Evolutionary conservation across 228 moss, liverwort and hornwort genomes (phyloP).

Genomic region (Sphagnum fallax): DNA sequence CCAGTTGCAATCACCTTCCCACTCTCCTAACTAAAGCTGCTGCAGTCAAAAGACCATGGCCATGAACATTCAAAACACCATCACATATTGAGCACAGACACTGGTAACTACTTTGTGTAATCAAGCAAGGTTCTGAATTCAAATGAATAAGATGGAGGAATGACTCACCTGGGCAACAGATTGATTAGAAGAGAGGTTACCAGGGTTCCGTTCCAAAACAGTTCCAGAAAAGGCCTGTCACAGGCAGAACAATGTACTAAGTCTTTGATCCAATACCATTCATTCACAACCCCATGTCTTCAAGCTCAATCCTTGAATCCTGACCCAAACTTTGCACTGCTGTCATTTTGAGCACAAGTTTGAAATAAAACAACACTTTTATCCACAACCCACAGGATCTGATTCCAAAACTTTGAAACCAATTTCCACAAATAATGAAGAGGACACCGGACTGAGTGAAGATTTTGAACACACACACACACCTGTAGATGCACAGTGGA

Average conservation of each 20-base stretch:
- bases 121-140: too few relatives aligned
- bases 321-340: neutral
- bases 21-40: too few relatives aligned
- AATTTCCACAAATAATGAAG: neutral
- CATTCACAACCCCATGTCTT: neutral
- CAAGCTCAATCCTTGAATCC: neutral
- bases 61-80: neutral
- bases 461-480: slow-evolving; percentile 3
- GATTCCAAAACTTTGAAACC: neutral
- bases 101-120: neutral
- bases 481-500: slow-evolving; percentile 42
- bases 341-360: neutral
- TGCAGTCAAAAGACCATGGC: neutral
- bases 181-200: slow-evolving; percentile 16
- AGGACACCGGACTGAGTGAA: too few relatives aligned
- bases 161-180: slow-evolving; percentile 22
- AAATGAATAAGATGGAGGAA: neutral
- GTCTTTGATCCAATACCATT: neutral
- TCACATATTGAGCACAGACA: neutral
- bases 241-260: slow-evolving; percentile 2
- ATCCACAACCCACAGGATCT: neutral
- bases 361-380: neutral
- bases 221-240: slow-evolving; percentile 50
- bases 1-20: too few relatives aligned
- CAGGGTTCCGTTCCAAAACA: slow-evolving; percentile 47